Evolutionary conservation across 176 grass and related monocot genomes (phyloP), one percentile per base, ranked within the genome.

Genomic region (Ensete ventricosum): DNA sequence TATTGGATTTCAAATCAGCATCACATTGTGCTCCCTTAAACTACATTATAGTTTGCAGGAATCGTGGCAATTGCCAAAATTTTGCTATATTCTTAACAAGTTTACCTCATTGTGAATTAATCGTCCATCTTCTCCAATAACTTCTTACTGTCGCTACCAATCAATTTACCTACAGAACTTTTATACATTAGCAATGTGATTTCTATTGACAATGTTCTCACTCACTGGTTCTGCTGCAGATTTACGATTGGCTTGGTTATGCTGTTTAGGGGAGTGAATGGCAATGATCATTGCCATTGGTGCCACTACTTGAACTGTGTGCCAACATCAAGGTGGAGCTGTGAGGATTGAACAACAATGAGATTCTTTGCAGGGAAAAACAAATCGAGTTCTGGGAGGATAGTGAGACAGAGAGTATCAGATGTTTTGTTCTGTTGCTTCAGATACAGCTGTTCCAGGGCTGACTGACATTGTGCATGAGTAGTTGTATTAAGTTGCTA

Each of bases 241-340:
- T 88, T 96, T 67, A 62, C 73, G 9, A 14, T 92, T 76, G 80
- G 85, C 13, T 73, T 96, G 66, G 89, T 96, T 53, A 96, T 96
- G 93, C 87, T 96, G 50, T 96, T 90, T 83, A 81, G 84, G 75
- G 93, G 93, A 51, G 90, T 92, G 82, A 96, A 96, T 43, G 89
- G 87, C 71, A 90, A 87, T 9, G 85, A 96, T 55, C 85, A 84
- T 54, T 96, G 93, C 85, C 85, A 84, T 80, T 96, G 93, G 93
- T 96, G 93, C 73, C 93, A 86, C 75, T 96, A 96, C 76, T 84
- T 96, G 67, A 77, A 96, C 79, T 96, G 93, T 43, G 79, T 96
- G 77, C 93, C 89, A 1, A 96, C 93, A 73, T 96, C 93, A 17
- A 92, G 82, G 49, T 96, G 93, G 93, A 92, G 79, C 73, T 96